Conservation (phyloP, 2,329 filamentous ascomycete species). For the Corniculantispora saksenae region DNA sequence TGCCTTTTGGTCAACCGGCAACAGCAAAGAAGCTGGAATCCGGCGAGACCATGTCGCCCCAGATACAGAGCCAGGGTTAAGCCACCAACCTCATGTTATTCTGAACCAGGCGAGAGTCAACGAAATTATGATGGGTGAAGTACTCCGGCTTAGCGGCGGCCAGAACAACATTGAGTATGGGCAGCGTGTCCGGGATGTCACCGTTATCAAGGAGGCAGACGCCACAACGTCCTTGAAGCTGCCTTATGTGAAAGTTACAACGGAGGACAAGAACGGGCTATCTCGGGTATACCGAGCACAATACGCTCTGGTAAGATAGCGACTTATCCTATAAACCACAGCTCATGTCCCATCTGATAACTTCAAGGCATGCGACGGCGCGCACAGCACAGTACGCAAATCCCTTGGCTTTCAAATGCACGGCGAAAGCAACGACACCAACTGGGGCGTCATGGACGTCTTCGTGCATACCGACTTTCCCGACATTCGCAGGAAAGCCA, state of each 20-base stretch:
- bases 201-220: constrained; percentile 34
- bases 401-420: constrained; percentile 58
- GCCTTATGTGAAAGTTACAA: too few species aligned
- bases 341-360: background rate
- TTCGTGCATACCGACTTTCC: constrained; percentile 59
- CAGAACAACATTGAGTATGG: constrained; percentile 53
- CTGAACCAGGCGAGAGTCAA: constrained; percentile 59
- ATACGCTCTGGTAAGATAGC: constrained; percentile 49
- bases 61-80: constrained; percentile 55
- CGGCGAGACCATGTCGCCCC: constrained; percentile 48
- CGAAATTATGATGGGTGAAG: constrained; percentile 52
- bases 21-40: constrained; percentile 36
- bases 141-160: constrained; percentile 39
- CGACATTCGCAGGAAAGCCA: constrained; percentile 59
- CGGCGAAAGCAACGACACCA: constrained; percentile 56
- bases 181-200: constrained; percentile 49
- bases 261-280: constrained; percentile 35
- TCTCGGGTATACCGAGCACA: constrained; percentile 46
- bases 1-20: constrained; percentile 52
- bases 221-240: too few species aligned
- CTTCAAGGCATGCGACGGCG: constrained; percentile 41
- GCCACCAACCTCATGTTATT: constrained; percentile 57
- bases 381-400: constrained; percentile 53
- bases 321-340: background rate
- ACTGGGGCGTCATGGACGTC: constrained; percentile 60